A percentile compares a stretch with the other conserved stretches of the same genome.
Conservation (phyloP, 441 rosid species). For the Geranium incanum region DNA sequence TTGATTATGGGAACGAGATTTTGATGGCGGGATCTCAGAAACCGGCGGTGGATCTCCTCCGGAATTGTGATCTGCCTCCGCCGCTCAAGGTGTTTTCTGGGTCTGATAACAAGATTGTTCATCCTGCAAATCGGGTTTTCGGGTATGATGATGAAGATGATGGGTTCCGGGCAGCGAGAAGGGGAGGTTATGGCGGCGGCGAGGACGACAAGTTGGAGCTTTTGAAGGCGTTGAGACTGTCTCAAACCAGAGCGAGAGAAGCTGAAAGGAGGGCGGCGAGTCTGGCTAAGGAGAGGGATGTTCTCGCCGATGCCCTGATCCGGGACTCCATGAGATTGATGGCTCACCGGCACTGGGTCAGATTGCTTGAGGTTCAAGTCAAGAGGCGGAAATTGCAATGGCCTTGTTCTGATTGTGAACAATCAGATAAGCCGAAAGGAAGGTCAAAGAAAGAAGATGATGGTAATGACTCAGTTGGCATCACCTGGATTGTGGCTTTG, state of each 20-base stretch:
- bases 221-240: slow-evolving; percentile 49
- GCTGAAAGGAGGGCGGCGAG: slow-evolving; percentile 45
- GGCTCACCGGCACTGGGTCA: slow-evolving; percentile 42
- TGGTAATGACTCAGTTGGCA: slow-evolving; percentile 15
- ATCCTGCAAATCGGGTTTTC: slow-evolving; percentile 9
- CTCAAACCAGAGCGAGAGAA: slow-evolving; percentile 61
- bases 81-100: slow-evolving; percentile 44
- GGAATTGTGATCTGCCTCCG: slow-evolving; percentile 59
- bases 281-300: slow-evolving; percentile 37
- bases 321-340: slow-evolving; percentile 35
- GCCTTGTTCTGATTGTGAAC: slow-evolving; percentile 12
- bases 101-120: slow-evolving; percentile 23
- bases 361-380: slow-evolving; percentile 45
- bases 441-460: background rate
- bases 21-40: slow-evolving; percentile 26
- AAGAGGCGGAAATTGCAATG: slow-evolving; percentile 22
- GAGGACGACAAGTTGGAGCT: slow-evolving; percentile 37
- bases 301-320: slow-evolving; percentile 28
- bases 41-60: slow-evolving; percentile 33
- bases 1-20: slow-evolving; percentile 20
- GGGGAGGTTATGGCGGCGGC: slow-evolving; percentile 9
- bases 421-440: background rate
- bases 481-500: slow-evolving; percentile 31
- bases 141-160: slow-evolving; percentile 19
- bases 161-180: background rate